Evolutionary conservation across 2,329 filamentous ascomycete species (phyloP).

Genomic region (Penicillium sp.): DNA sequence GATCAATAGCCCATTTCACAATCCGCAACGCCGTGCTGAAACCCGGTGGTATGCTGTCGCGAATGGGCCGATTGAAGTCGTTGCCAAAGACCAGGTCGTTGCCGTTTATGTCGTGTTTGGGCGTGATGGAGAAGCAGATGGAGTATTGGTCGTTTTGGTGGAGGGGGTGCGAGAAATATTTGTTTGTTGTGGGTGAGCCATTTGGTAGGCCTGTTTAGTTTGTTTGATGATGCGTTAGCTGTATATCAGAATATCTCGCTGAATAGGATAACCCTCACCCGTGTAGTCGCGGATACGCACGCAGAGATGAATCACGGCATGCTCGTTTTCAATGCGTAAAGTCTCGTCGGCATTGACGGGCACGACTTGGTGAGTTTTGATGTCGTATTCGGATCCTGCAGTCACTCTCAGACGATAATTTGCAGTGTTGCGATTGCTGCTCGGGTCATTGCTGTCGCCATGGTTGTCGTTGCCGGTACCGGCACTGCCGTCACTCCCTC

Average conservation of each 20-base stretch:
- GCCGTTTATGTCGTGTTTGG: slow-evolving; percentile 63
- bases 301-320: slow-evolving; percentile 64
- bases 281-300: slow-evolving; percentile 68
- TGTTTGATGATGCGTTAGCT: not conserved
- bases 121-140: slow-evolving; percentile 73
- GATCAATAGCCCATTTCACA: slow-evolving; percentile 87
- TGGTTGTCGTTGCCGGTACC: not conserved
- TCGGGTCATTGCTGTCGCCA: not conserved
- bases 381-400: slow-evolving; percentile 72
- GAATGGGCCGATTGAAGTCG: slow-evolving; percentile 88
- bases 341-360: slow-evolving; percentile 68
- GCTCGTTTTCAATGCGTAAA: slow-evolving; percentile 59
- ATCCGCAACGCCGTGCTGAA: slow-evolving; percentile 81
- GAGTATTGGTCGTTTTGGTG: slow-evolving; percentile 79
- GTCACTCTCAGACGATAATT: slow-evolving; percentile 74
- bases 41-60: slow-evolving; percentile 78
- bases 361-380: slow-evolving; percentile 66
- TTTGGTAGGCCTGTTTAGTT: slow-evolving; percentile 63
- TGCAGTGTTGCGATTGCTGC: not conserved
- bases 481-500: not conserved
- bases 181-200: slow-evolving; percentile 62
- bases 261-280: slow-evolving; percentile 21
- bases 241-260: not conserved
- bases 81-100: slow-evolving; percentile 85
- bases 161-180: slow-evolving; percentile 70